Conservation (phyloP, 2,329 filamentous ascomycete species). For the Xenosphaeropsis pyriputrescens region DNA sequence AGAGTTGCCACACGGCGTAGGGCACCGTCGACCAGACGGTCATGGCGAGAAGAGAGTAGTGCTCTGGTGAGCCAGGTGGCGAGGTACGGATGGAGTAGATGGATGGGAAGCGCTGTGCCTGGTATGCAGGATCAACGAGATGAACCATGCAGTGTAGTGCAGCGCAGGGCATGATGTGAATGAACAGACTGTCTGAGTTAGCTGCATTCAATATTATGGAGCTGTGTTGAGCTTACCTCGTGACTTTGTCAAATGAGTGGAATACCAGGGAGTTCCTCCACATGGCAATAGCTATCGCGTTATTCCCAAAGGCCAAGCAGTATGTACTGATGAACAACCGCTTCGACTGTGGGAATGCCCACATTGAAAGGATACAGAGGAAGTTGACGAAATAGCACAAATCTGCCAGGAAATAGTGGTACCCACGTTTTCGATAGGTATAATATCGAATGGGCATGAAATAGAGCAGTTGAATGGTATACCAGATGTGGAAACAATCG, state of each 20-base stretch:
- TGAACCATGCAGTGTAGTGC: constrained; percentile 89
- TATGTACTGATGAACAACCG: constrained; percentile 84
- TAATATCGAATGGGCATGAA: constrained; percentile 96
- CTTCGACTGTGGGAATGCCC: constrained; percentile 83
- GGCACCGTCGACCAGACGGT: constrained; percentile 87
- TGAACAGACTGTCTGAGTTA: constrained; percentile 55
- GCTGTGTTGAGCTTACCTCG: constrained; percentile 37
- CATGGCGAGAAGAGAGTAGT: constrained; percentile 75
- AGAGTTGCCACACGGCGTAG: constrained; percentile 83
- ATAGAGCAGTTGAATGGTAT: constrained; percentile 72
- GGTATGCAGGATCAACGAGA: constrained; percentile 49
- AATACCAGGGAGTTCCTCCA: constrained; percentile 98
- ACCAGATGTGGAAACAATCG: constrained; percentile 85
- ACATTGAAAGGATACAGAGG: constrained; percentile 66
- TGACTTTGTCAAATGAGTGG: constrained; percentile 96
- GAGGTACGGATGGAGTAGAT: constrained; percentile 66
- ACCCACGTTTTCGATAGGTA: constrained; percentile 80
- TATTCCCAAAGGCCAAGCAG: constrained; percentile 90
- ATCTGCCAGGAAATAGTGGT: constrained; percentile 94
- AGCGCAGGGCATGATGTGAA: constrained; percentile 97
- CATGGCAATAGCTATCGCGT: constrained; percentile 95
- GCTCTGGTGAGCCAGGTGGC: constrained; percentile 55
- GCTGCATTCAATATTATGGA: neutral
- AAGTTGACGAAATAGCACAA: constrained; percentile 98
- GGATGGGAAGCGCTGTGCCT: constrained; percentile 65